Evolutionary conservation across 108 stramenopile species (phyloP).

Genomic region (Seminavis robusta): DNA sequence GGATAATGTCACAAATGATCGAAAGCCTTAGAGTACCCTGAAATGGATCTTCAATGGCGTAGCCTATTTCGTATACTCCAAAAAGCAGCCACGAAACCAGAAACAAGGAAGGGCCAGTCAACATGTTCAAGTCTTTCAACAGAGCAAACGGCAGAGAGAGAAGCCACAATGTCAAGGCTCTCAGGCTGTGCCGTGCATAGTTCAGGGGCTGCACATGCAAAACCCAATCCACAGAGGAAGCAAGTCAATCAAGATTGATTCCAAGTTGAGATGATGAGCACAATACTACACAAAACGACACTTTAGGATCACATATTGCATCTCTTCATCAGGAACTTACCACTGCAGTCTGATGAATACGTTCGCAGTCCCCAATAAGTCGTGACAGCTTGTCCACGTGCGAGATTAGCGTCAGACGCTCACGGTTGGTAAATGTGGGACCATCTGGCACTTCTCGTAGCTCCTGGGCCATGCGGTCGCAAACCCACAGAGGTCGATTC

Average conservation of each 20-base stretch:
- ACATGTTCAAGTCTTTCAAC: constrained; percentile 67
- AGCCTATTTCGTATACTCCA: constrained; percentile 94
- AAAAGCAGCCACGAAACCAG: constrained; percentile 90
- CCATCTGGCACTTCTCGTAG: constrained; percentile 59
- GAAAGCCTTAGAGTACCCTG: constrained; percentile 80
- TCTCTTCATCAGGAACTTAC: too few relatives aligned
- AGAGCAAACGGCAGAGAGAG: constrained; percentile 87
- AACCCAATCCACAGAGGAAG: too few relatives aligned
- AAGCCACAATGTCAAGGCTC: constrained; percentile 89
- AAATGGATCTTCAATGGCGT: constrained; percentile 94
- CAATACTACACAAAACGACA: too few relatives aligned
- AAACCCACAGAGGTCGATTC: constrained; percentile 88
- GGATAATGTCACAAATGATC: constrained; percentile 77
- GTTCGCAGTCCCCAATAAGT: constrained; percentile 86
- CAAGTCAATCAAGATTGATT: too few relatives aligned
- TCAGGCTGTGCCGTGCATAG: constrained; percentile 90
- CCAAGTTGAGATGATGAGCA: too few relatives aligned
- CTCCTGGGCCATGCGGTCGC: constrained; percentile 79
- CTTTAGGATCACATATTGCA: too few relatives aligned
- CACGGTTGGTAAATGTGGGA: constrained; percentile 68
- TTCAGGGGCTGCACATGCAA: too few relatives aligned
- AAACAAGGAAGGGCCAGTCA: constrained; percentile 81
- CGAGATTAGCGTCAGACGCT: constrained; percentile 74
- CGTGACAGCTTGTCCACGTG: constrained; percentile 75
- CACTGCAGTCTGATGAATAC: constrained; percentile 94